Evolutionary conservation across 225 moss, liverwort and hornwort genomes (phyloP), one percentile per base, ranked within the genome.

Genomic region (Bryum argenteum): DNA sequence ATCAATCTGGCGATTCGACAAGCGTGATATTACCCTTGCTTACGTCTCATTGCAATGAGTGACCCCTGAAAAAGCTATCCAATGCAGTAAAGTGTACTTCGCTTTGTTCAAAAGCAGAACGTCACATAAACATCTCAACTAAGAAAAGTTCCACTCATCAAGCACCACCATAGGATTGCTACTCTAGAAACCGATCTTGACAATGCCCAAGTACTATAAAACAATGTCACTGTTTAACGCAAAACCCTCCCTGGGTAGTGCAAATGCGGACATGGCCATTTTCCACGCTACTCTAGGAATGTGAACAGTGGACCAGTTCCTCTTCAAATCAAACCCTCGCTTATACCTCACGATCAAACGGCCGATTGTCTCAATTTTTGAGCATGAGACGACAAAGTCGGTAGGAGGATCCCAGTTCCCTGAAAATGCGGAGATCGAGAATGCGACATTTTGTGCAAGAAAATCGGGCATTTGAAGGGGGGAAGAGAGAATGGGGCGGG

Each of bases 381-480:
- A 9, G 39, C 24, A 40, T 23, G 13, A 8, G 37, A 57, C 21
- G 61, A 58, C 48, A 52, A 63, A 23, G 44, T 45, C 39, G n/a
- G 73, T 54, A 48, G 58, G 47, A 50, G 61, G 61, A 66, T 48
- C 1, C 61, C 12, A 56, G 61, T 42, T 39, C 50, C 61, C 59
- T 0, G 21, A 50, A 37, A 74, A 26, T 20, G 48, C 14, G 70
- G 15, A 42, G 23, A 69, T 63, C 26, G 13, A 17, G 24, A 71
- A 69, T 20, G 60, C 58, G 41, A 33, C 54, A 63, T 33, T 63
- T n/a, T 58, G 8, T 1, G 12, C 26, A 14, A 54, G 22, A 69
- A 14, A 22, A 54, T 8, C 54, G 33, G 1, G 38, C 12, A 60
- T 6, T 50, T 8, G 4, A n/a, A 42, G 52, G 37, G 21, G 45